Conservation (phyloP, 495 filamentous ascomycete genomes). For the Cercophora newfieldiana region DNA sequence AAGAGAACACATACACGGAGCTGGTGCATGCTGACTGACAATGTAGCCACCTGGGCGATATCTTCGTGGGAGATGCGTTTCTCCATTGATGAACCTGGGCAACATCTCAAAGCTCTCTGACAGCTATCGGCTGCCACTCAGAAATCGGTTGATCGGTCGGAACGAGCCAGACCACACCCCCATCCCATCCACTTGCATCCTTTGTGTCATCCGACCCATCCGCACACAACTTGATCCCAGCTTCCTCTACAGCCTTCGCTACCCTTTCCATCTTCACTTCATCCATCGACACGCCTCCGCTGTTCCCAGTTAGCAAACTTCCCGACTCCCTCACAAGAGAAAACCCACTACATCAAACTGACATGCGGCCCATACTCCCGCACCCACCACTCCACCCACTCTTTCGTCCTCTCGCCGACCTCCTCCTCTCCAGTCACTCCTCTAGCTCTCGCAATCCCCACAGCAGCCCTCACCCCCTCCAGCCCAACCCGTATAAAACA, state of each 20-base stretch:
- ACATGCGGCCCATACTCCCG: conserved; percentile 32
- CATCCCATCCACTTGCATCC: conserved; percentile 24
- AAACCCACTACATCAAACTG: conserved; percentile 37
- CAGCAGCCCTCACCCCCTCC: conserved; percentile 25
- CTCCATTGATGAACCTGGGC: too few species aligned
- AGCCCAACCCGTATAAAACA: conserved; percentile 29
- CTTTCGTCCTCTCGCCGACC: conserved; percentile 23
- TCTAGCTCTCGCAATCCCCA: conserved; percentile 24
- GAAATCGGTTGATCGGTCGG: conserved; percentile 29
- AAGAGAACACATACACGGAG: too few species aligned
- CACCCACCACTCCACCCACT: conserved; percentile 30
- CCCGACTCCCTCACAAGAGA: neutral
- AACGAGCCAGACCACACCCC: conserved; percentile 37
- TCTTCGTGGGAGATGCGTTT: too few species aligned
- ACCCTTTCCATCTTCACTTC: conserved; percentile 24
- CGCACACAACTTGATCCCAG: conserved; percentile 21
- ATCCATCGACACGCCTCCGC: conserved; percentile 26
- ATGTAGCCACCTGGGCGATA: too few species aligned
- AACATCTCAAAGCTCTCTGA: conserved; percentile 27
- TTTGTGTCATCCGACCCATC: neutral
- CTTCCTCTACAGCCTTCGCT: conserved; percentile 23
- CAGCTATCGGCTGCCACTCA: conserved; percentile 36
- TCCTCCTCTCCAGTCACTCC: conserved; percentile 24
- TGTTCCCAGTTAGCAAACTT: conserved; percentile 10
- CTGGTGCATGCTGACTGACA: too few species aligned